phyloP scores from a whole-genome alignment of 2,329 filamentous ascomycete genomes.

The Ceratocystis cacaofunesta region DNA sequence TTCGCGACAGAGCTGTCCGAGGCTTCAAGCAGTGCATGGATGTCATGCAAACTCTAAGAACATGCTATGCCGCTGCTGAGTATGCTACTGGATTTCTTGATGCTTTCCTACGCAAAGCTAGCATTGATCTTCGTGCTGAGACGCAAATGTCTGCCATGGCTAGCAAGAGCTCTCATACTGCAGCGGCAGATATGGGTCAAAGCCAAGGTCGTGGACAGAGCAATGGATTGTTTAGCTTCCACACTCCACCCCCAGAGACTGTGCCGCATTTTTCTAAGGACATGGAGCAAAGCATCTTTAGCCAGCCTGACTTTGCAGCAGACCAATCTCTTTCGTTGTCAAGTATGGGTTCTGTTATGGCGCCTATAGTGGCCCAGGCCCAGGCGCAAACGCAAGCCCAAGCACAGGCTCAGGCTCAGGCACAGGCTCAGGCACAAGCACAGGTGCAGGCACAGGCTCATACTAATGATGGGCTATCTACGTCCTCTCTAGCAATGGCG shows the following conservation, averaged over 20 bases:
- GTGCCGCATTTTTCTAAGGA: constrained; percentile 23
- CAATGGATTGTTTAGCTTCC: constrained; percentile 26
- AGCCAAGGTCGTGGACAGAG: neutral
- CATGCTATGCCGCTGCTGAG: constrained; percentile 87
- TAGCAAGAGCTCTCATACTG: neutral
- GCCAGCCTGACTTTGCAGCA: neutral
- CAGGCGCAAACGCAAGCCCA: neutral
- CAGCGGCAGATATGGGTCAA: neutral
- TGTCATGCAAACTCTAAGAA: constrained; percentile 72
- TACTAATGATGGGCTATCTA: neutral
- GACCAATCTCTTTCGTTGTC: neutral
- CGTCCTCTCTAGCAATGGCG: constrained; percentile 3
- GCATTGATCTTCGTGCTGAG: constrained; percentile 48
- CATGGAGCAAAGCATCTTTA: neutral
- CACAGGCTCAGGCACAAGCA: neutral
- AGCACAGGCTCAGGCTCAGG: neutral
- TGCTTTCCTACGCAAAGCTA: constrained; percentile 74
- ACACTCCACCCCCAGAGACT: constrained; percentile 41
- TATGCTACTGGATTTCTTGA: constrained; percentile 93
- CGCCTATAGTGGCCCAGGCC: neutral
- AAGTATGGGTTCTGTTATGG: neutral
- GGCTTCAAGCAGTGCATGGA: constrained; percentile 88
- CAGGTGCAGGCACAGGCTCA: neutral
- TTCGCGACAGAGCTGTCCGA: constrained; percentile 56
- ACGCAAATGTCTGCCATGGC: constrained; percentile 13